These are phyloP conservation scores for Solanum lycopersicoides DNA, from an alignment of 257 asterid species.

Conservation along the genomic window DNA sequence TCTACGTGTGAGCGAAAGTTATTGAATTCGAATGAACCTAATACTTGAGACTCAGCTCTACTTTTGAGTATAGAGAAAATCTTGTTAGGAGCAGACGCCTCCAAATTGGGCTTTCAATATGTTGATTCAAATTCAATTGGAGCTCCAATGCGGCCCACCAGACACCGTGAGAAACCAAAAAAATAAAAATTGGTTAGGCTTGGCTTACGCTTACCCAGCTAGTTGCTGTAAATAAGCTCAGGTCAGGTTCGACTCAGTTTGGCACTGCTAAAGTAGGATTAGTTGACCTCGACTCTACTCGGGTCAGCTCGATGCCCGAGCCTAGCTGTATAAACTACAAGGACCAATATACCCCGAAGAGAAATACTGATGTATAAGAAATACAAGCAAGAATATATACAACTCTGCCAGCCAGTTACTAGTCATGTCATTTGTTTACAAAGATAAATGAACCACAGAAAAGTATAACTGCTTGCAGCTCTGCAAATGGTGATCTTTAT, in stretches of 20 bases:
- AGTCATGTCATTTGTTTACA: background rate
- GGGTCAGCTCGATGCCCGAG: background rate
- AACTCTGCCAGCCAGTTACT: background rate
- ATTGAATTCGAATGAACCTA: background rate
- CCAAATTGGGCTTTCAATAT: too few relatives aligned
- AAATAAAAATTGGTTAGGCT: background rate
- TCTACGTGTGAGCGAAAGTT: background rate
- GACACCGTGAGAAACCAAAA: too few relatives aligned
- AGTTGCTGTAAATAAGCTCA: background rate
- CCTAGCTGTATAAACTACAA: background rate
- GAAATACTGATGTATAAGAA: background rate
- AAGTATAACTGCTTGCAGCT: background rate
- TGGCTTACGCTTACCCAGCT: background rate
- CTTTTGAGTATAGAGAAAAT: background rate
- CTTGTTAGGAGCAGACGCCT: background rate
- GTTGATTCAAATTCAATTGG: too few relatives aligned
- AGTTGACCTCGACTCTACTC: background rate
- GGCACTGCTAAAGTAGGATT: background rate
- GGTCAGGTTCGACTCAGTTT: background rate
- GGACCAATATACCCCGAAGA: background rate
- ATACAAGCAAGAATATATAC: background rate
- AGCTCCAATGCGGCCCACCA: too few relatives aligned
- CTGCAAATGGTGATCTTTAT: background rate
- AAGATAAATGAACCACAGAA: background rate
- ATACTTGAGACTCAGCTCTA: background rate